A percentile compares a stretch with the other conserved stretches of the same genome.
phyloP scores from a whole-genome alignment of 352 stramenopile species.

The Phytopythium sindhum region DNA sequence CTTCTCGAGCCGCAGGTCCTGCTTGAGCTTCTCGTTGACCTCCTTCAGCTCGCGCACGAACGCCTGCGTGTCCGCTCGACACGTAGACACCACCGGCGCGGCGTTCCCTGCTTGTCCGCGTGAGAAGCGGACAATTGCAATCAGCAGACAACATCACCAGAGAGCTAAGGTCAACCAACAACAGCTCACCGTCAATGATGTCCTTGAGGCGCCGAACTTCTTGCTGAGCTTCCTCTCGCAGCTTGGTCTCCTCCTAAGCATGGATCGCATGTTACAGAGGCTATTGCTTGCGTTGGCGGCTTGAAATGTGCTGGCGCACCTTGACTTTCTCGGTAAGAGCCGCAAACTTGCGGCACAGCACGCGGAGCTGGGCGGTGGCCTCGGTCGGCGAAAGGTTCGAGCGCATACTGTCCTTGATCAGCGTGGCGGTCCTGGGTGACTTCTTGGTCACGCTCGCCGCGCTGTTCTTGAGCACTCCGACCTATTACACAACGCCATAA shows the following conservation, averaged over 20 bases:
- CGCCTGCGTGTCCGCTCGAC: slow-evolving; percentile 52
- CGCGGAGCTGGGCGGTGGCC: slow-evolving; percentile 71
- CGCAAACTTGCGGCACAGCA: slow-evolving; percentile 83
- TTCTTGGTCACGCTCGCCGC: slow-evolving; percentile 28
- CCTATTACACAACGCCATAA: slow-evolving; percentile 8
- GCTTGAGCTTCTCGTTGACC: slow-evolving; percentile 44
- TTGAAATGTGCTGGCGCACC: slow-evolving; percentile 16
- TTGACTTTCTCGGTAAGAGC: slow-evolving; percentile 84
- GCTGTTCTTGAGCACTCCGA: slow-evolving; percentile 27
- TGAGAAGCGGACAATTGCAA: not conserved
- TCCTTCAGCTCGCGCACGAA: slow-evolving; percentile 68
- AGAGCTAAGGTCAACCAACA: not conserved
- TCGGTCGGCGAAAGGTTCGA: slow-evolving; percentile 58
- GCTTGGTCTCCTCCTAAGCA: slow-evolving; percentile 62
- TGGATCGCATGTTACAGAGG: not conserved
- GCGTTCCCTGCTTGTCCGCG: slow-evolving; percentile 23
- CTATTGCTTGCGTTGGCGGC: no score
- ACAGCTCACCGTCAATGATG: slow-evolving; percentile 45
- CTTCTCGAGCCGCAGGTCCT: slow-evolving; percentile 68
- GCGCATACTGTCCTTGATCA: slow-evolving; percentile 57
- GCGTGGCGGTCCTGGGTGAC: slow-evolving; percentile 30
- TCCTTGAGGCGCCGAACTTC: slow-evolving; percentile 65
- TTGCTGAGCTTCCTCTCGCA: slow-evolving; percentile 68
- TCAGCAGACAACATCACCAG: not conserved
- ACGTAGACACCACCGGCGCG: slow-evolving; percentile 48